A percentile compares a stretch with the other conserved stretches of the same genome.
Conservation (phyloP, 495 filamentous ascomycete genomes). For the Penicillium nucicola region DNA sequence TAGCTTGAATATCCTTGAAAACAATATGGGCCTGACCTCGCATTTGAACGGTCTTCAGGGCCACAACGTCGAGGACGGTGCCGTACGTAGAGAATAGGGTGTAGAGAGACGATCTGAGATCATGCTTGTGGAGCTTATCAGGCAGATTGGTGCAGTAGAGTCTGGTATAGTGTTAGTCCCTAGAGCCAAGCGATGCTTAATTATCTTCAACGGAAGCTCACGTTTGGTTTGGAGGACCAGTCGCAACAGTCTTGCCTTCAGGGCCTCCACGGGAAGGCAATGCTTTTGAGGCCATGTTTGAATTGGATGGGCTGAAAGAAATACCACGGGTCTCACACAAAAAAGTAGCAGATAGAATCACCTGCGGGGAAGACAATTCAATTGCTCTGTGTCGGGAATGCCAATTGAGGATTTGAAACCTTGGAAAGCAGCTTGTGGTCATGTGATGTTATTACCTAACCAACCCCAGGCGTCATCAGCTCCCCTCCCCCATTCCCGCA, state of each 20-base stretch:
- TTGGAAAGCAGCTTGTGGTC: conserved; percentile 12
- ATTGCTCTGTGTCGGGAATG: conserved; percentile 2
- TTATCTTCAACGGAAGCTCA: conserved; percentile 38
- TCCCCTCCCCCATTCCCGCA: conserved; percentile 7
- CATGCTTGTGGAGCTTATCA: conserved; percentile 79
- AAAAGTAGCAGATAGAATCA: neutral
- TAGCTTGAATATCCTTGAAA: conserved; percentile 80
- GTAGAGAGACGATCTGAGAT: conserved; percentile 81
- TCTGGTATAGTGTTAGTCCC: conserved; percentile 45
- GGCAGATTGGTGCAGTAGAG: conserved; percentile 86
- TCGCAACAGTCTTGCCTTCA: conserved; percentile 29
- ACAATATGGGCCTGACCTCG: conserved; percentile 93
- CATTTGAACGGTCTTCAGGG: conserved; percentile 83
- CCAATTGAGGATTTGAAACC: conserved; percentile 8
- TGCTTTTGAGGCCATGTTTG: conserved; percentile 39
- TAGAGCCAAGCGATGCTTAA: conserved; percentile 2
- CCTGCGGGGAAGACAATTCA: conserved; percentile 9
- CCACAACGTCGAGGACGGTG: conserved; percentile 88
- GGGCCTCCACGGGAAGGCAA: conserved; percentile 34
- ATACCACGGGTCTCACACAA: neutral
- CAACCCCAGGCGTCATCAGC: conserved; percentile 22
- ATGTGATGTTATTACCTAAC: conserved; percentile 29
- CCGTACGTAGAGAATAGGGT: conserved; percentile 93
- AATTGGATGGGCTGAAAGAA: neutral
- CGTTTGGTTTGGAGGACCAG: conserved; percentile 67